A percentile compares a stretch with the other conserved stretches of the same genome.
These are phyloP conservation scores for Mycena rebaudengoi DNA, from an alignment of 768 basidiomycete genomes.

Conservation along the genomic window DNA sequence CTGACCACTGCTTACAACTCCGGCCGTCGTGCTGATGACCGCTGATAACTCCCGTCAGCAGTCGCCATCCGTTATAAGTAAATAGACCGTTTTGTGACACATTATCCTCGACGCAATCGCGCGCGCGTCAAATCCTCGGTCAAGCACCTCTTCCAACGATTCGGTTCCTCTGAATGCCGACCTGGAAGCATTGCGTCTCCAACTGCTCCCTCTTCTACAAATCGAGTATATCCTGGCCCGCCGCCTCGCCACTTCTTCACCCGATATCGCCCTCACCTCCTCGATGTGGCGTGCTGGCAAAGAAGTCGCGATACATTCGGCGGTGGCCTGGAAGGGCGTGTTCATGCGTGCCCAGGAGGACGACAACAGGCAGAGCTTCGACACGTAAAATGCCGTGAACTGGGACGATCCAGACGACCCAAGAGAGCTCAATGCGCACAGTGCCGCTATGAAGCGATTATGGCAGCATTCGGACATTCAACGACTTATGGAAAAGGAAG, in stretches of 20 bases:
- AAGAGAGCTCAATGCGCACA: conserved; percentile 68
- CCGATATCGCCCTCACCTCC: no score
- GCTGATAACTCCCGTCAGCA: no score
- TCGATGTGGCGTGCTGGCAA: conserved; percentile 34
- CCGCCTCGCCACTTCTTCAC: conserved; percentile 62
- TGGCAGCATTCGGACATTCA: conserved; percentile 71
- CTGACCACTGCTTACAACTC: no score
- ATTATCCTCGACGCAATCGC: no score
- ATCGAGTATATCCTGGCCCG: conserved; percentile 72
- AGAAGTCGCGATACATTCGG: conserved; percentile 65
- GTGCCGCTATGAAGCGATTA: conserved; percentile 70
- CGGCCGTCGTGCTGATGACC: no score
- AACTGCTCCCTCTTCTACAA: conserved; percentile 72
- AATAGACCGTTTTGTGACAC: no score
- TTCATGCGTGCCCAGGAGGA: conserved; percentile 52
- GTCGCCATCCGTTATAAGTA: no score
- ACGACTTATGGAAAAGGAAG: conserved; percentile 56
- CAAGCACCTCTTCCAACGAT: conserved; percentile 12
- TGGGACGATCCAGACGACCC: conserved; percentile 71
- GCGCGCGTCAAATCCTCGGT: no score
- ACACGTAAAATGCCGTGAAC: conserved; percentile 54
- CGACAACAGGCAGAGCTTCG: conserved; percentile 52
- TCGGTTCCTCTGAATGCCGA: conserved; percentile 49
- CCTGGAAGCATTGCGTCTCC: conserved; percentile 69
- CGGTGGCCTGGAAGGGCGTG: conserved; percentile 59